Percentiles rank a stretch among this genome's conserved stretches.
Evolutionary conservation across 148 eudicot genomes (phyloP).

Genomic region (Simmondsia chinensis): DNA sequence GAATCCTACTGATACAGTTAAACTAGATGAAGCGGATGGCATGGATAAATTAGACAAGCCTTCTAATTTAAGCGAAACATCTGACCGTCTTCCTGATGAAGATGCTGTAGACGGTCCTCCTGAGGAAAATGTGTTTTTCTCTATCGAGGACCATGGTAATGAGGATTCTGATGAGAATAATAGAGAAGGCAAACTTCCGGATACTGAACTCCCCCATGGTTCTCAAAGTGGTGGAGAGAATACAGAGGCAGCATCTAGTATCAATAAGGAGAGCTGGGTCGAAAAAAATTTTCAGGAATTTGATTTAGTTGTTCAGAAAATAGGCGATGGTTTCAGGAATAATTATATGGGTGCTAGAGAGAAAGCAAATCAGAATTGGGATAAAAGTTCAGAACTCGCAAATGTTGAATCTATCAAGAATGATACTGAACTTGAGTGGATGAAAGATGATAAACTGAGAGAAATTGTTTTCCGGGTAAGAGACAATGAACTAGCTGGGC

Average conservation of each 20-base stretch:
- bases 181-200: conserved; percentile 2
- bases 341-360: conserved; percentile 58
- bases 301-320: conserved; percentile 62
- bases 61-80: background rate
- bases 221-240: conserved; percentile 13
- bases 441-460: conserved; percentile 77
- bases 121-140: conserved; percentile 1
- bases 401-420: conserved; percentile 21
- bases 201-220: conserved; percentile 6
- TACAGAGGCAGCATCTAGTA: conserved; percentile 12
- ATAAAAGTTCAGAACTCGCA: conserved; percentile 21
- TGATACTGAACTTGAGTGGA: conserved; percentile 77
- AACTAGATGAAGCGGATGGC: conserved; percentile 12
- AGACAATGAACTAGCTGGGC: conserved; percentile 84
- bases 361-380: conserved; percentile 35
- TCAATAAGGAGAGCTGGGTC: conserved; percentile 55
- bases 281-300: conserved; percentile 75
- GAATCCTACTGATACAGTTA: conserved; percentile 6
- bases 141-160: conserved; percentile 7
- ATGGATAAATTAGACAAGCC: background rate
- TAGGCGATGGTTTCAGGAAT: conserved; percentile 57
- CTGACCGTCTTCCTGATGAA: conserved; percentile 7
- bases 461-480: conserved; percentile 85
- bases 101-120: conserved; percentile 11
- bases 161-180: conserved; percentile 14